Percentiles rank a stretch among this genome's conserved stretches.
phyloP scores from a whole-genome alignment of 768 basidiomycete genomes.

The Mycena alexandri region DNA sequence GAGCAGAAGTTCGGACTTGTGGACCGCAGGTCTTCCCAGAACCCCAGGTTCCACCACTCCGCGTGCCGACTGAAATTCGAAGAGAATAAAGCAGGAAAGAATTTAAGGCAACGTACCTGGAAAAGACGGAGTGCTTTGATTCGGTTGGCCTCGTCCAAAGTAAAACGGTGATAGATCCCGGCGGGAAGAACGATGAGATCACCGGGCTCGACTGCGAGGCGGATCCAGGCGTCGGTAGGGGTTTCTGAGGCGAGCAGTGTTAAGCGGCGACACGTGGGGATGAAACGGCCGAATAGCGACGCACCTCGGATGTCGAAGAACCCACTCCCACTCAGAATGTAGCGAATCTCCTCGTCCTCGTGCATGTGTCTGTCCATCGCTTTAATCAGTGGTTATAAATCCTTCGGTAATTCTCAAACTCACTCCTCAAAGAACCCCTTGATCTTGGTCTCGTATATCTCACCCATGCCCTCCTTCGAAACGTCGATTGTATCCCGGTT shows the following conservation, averaged over 20 bases:
- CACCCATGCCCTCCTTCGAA: conserved; percentile 20
- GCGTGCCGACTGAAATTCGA: no score
- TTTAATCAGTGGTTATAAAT: no score
- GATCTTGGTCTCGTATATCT: conserved; percentile 72
- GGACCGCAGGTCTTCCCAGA: no score
- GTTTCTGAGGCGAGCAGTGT: conserved; percentile 58
- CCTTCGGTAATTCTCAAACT: no score
- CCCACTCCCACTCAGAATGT: conserved; percentile 78
- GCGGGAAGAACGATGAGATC: conserved; percentile 90
- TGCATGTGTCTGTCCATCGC: conserved; percentile 80
- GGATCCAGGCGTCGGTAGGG: conserved; percentile 81
- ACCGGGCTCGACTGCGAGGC: conserved; percentile 78
- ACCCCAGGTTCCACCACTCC: no score
- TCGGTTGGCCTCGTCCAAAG: conserved; percentile 79
- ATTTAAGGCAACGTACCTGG: conserved; percentile 63
- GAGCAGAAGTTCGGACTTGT: no score
- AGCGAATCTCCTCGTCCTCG: conserved; percentile 96
- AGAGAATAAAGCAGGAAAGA: not conserved
- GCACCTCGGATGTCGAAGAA: conserved; percentile 1
- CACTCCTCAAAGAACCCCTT: conserved; percentile 52
- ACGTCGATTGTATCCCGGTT: conserved; percentile 23
- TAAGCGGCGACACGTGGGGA: not conserved
- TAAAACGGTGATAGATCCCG: conserved; percentile 96
- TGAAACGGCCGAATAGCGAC: not conserved
- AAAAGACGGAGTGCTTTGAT: conserved; percentile 88